Evolutionary conservation across 2,329 filamentous ascomycete genomes (phyloP), one percentile per base, ranked within the genome.

Genomic region (Aureobasidium melanogenum): DNA sequence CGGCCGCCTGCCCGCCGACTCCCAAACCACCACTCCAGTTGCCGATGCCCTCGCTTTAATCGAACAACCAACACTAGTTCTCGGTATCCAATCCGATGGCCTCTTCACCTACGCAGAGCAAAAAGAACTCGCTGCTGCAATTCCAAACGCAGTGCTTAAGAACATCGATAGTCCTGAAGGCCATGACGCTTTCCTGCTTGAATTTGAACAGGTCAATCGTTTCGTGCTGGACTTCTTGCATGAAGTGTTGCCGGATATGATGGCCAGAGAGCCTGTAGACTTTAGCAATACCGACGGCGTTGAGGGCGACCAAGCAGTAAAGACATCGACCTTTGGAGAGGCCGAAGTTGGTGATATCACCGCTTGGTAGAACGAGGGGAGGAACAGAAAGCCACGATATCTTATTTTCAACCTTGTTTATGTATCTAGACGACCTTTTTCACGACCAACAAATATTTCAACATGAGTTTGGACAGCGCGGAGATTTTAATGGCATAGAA

Each of bases 71-170:
- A 88, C 89, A 0, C 80, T 99, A 8, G 90, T 99, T 1, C 81
- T 99, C 1, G 94, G 94, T 3, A 99, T 99, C 63, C 90, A 97
- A 74, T 93, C 88, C 58, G 94, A 99, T 69, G 94, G 94, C 0
- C 83, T 99, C 0, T 99, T 99, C 74, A 97, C 93, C 0, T 97
- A 96, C 73, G 91, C 91, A 6, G 94, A 99, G 77, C 94, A 99
- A 76, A 82, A 97, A 73, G 91, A 97, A 75, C 79, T 99, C 58
- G 94, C 93, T 0, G 83, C 86, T 38, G 84, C 88, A 63, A 91
- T 97, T 64, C 87, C 87, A 3, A 80, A 93, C 67, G 86, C 89
- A 0, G 83, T 84, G 12, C 77, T 99, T 28, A 86, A 91, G 74
- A 90, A 86, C 50, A 99, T 99, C 63, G 91, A 97, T 69, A 95